A percentile compares a stretch with the other conserved stretches of the same genome.
Evolutionary conservation across 176 grass and related monocot genomes (phyloP).

Genomic region (Typha latifolia): DNA sequence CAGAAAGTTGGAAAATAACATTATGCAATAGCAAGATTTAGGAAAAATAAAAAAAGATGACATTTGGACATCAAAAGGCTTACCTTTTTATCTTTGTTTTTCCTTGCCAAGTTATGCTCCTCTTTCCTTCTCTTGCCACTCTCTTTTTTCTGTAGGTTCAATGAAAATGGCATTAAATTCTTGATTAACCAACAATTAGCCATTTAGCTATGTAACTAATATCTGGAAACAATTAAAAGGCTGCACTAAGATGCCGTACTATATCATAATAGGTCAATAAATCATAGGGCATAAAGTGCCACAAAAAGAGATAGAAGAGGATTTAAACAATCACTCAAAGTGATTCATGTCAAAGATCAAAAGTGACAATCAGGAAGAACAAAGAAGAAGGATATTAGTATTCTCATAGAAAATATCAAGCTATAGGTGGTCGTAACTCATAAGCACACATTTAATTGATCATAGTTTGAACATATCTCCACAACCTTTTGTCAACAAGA

Average conservation of each 20-base stretch:
- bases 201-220: not conserved
- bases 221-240: no score
- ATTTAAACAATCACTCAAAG: no score
- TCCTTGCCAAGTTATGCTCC: slow-evolving; percentile 66
- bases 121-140: slow-evolving; percentile 93
- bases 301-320: no score
- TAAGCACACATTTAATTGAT: no score
- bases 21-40: not conserved
- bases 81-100: slow-evolving; percentile 98
- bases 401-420: no score
- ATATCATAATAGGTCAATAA: not conserved
- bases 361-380: no score
- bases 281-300: slow-evolving; percentile 1
- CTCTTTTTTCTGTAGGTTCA: slow-evolving; percentile 72
- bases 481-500: no score
- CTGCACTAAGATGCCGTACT: no score
- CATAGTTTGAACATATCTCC: no score
- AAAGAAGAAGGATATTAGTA: no score
- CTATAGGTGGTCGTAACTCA: no score
- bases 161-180: slow-evolving; percentile 18
- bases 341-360: no score
- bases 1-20: not conserved
- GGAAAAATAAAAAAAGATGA: not conserved
- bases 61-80: not conserved
- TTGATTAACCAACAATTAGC: slow-evolving; percentile 5